Evolutionary conservation across 345 rosid species (phyloP).

Genomic region (Rhodamnia argentea): DNA sequence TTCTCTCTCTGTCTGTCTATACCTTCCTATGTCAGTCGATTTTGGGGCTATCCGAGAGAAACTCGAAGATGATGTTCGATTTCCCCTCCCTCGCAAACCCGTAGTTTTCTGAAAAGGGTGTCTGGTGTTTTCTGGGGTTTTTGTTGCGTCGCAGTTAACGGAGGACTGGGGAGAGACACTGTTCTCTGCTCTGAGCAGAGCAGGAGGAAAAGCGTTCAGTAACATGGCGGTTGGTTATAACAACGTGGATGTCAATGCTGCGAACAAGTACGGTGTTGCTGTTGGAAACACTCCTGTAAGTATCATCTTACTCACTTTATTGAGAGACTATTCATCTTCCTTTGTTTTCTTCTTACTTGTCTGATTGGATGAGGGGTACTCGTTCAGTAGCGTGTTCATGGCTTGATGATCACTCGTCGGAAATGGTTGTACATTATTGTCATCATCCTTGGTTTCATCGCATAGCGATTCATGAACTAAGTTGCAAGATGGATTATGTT

Average conservation of each 20-base stretch:
- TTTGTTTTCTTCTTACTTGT: background rate
- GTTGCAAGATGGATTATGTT: background rate
- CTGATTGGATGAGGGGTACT: background rate
- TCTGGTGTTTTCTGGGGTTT: background rate
- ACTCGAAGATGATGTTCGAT: background rate
- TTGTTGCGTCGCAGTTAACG: slow-evolving; percentile 41
- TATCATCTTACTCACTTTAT: background rate
- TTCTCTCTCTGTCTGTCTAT: background rate
- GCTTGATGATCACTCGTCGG: background rate
- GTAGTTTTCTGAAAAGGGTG: background rate
- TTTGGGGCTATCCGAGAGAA: background rate
- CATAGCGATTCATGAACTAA: background rate
- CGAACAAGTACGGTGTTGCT: slow-evolving; percentile 85
- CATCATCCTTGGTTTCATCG: background rate
- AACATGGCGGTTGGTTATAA: slow-evolving; percentile 99
- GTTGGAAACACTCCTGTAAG: slow-evolving; percentile 97
- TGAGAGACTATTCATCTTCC: background rate
- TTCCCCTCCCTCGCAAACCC: background rate
- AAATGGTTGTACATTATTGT: background rate
- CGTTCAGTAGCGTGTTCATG: background rate
- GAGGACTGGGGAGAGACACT: slow-evolving; percentile 96
- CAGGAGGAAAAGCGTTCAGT: slow-evolving; percentile 90
- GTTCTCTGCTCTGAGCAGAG: slow-evolving; percentile 79
- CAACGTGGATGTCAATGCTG: slow-evolving; percentile 93
- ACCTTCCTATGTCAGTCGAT: background rate